Base-by-base conservation (phyloP, 2,329 filamentous ascomycete genomes). In the Fusarium protoensiforme region DNA sequence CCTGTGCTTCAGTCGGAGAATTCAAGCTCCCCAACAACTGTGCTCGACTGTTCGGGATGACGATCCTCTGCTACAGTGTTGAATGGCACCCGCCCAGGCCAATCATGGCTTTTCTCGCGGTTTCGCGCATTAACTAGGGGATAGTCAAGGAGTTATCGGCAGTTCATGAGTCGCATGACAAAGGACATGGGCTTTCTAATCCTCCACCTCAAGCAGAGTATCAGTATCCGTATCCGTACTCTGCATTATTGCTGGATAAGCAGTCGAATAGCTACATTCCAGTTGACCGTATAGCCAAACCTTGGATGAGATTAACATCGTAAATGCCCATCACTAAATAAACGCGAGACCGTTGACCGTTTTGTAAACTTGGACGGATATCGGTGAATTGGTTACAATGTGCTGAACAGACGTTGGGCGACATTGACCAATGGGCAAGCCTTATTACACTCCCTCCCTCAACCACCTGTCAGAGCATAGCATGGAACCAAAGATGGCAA, bases 1-100 rank as follows among this genome's bases (percentile, higher is more conserved):
- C 24, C 5, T 43, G 5, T 59, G 35, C 39, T 66, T 43, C 51
- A 39, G 59, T 51, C 70, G 61, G 54, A 16, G 62, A 46, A 41
- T 33, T 41, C 35, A 38, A 41, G 56, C 38, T 59, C 22, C 36
- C 64, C 66, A 67, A 70, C 61, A 60, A 64, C 54, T 57, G 35
- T 57, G 31, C 20, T 38, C 35, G 58, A n/a, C 20, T 29, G 33
- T 41, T 48, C 48, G 14, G 63, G 38, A 57, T 46, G 39, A n/a
- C 22, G 39, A 60, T 61, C 57, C 36, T 59, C 59, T 59, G 29
- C 31, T 61, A 53, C 38, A 65, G 41, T 56, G 31, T 22, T 20
- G n/a, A 11, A 22, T 13, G 20, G 46, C 46, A 56, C 36, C 43
- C 36, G 48, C 53, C 29, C 20, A 33, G 16, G 11, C 58, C 58